A percentile compares a stretch with the other conserved stretches of the same genome.
Conservation (phyloP, 768 basidiomycete genomes). For the Tylopilus intermedius region DNA sequence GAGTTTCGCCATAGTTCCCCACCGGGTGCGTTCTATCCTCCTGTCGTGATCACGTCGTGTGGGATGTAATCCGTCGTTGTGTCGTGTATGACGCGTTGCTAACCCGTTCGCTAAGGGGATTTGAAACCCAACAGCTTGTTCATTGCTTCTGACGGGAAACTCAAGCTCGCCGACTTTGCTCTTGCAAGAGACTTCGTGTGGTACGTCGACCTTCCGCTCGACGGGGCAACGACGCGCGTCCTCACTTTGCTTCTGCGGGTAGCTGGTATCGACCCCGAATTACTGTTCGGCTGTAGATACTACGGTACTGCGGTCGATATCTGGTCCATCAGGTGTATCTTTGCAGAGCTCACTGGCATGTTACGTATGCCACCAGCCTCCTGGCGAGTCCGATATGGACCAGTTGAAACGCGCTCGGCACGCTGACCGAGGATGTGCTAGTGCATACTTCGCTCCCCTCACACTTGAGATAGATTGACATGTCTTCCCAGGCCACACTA, state of each 20-base stretch:
- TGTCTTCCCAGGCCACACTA: too few species aligned
- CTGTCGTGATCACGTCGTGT: slow-evolving; percentile 3
- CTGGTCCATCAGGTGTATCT: slow-evolving; percentile 75
- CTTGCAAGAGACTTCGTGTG: slow-evolving; percentile 47
- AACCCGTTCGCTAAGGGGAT: slow-evolving; percentile 53
- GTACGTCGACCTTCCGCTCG: not conserved
- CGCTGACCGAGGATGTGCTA: too few species aligned
- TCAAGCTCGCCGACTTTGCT: slow-evolving; percentile 97
- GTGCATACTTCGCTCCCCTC: too few species aligned
- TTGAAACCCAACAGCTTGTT: slow-evolving; percentile 98
- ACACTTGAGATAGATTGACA: too few species aligned
- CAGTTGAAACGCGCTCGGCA: too few species aligned
- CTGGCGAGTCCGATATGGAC: slow-evolving; percentile 85
- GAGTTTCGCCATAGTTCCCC: slow-evolving; percentile 76
- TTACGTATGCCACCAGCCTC: slow-evolving; percentile 40
- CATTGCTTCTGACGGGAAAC: slow-evolving; percentile 81
- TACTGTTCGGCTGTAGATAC: slow-evolving; percentile 84
- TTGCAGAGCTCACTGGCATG: too few species aligned
- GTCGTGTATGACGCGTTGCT: slow-evolving; percentile 4
- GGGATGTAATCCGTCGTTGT: slow-evolving; percentile 3
- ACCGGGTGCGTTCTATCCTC: slow-evolving; percentile 58
- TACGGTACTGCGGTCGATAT: slow-evolving; percentile 91
- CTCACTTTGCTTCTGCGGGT: not conserved
- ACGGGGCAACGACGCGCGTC: not conserved
- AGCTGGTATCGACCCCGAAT: slow-evolving; percentile 99